Evolutionary conservation across 306 rosid species (phyloP), one percentile per base, ranked within the genome.

Genomic region (Vachellia collinsii): DNA sequence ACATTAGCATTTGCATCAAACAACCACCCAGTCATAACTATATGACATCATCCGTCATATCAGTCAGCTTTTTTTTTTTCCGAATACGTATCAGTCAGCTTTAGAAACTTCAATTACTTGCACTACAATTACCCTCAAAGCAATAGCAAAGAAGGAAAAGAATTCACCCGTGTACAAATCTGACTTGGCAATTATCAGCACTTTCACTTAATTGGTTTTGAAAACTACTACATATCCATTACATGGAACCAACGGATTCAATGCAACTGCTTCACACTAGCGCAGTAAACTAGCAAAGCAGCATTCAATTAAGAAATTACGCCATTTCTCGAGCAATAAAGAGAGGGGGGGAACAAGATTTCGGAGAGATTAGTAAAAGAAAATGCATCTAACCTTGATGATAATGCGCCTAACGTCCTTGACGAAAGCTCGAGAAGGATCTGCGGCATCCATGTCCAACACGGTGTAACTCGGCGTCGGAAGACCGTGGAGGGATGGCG

Each of bases 361-460:
- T 12, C 3, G 11, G 41, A 43, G 48, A 12, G 22, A 14, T 6
- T 38, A 11, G 68, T 12, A 37, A 6, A 56, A 54, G 78, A 20
- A 39, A 56, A 56, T 13, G 68, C 42, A 59, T 39, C 42, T 1
- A 13, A 75, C 79, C 79, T 75, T 75, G 70, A 75, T 16, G 58
- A 75, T 10, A 66, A 75, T 20, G 70, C 79, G 79, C 70, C 43
- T 75, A 59, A 75, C 79, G 56, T 75, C 79, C 29, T 75, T 75
- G 70, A 75, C 56, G 17, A 75, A 75, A 23, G 43, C 70, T 75
- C 79, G 79, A 58, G 58, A 59, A 59, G 42, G 70, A 75, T 75
- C 70, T 8, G 37, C 56, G 17, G 41, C 58, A 29, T 75, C 79
- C 79, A 75, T 75, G 41, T 0, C 50, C 22, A 74, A 39, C 50